phyloP scores from a whole-genome alignment of 2,329 filamentous ascomycete genomes.

The Calonectria ilicicola region DNA sequence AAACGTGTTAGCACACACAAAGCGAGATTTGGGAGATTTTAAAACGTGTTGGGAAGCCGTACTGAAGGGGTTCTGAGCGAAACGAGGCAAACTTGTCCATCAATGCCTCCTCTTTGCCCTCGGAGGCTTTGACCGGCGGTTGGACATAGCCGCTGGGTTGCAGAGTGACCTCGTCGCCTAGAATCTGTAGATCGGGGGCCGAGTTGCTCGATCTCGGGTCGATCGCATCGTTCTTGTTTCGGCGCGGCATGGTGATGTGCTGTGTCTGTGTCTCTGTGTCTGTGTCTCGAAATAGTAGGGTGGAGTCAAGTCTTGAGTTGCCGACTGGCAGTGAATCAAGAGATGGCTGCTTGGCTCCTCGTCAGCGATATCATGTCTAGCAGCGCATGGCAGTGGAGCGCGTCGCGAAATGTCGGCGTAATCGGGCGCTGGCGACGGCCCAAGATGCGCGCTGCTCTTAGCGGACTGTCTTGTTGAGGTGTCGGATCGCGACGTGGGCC shows the following conservation, averaged over 20 bases:
- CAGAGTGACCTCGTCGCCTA: slow-evolving; percentile 79
- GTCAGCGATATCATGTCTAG: slow-evolving; percentile 36
- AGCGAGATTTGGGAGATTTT: neutral
- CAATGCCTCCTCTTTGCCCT: slow-evolving; percentile 73
- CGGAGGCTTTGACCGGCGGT: slow-evolving; percentile 55
- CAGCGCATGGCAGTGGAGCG: slow-evolving; percentile 23
- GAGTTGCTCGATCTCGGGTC: slow-evolving; percentile 53
- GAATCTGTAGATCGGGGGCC: slow-evolving; percentile 82
- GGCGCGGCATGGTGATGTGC: slow-evolving; percentile 44
- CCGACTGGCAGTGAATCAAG: slow-evolving; percentile 28
- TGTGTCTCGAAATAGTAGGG: neutral
- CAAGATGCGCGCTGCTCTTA: slow-evolving; percentile 11
- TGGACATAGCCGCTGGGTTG: slow-evolving; percentile 78
- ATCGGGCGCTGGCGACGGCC: slow-evolving; percentile 15
- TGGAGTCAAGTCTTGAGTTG: slow-evolving; percentile 14
- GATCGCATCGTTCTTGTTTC: slow-evolving; percentile 40
- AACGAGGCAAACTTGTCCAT: slow-evolving; percentile 91
- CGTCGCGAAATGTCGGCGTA: slow-evolving; percentile 15
- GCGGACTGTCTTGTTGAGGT: slow-evolving; percentile 12
- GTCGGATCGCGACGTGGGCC: slow-evolving; percentile 22
- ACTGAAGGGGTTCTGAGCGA: slow-evolving; percentile 75
- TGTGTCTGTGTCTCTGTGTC: too few relatives aligned
- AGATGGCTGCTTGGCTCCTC: slow-evolving; percentile 29
- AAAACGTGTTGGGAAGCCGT: slow-evolving; percentile 35
- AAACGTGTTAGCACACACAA: slow-evolving; percentile 23